Evolutionary conservation across 2,329 filamentous ascomycete genomes (phyloP), one percentile per base, ranked within the genome.

Genomic region (Daldinia sp.): DNA sequence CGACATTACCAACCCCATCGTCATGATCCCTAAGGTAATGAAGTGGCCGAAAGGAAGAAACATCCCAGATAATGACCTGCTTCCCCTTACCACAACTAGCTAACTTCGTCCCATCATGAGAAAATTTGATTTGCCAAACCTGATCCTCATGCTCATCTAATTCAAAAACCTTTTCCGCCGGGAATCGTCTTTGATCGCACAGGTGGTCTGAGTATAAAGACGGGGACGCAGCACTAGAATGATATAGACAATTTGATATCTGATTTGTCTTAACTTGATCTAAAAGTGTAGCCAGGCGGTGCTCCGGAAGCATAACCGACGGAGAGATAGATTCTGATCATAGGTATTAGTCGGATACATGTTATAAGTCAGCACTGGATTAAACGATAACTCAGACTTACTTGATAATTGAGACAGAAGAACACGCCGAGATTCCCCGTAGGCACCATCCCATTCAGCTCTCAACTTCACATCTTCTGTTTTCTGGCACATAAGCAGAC

Each of bases 241-340:
- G 95, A 76, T 94, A 98, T 35, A 94, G 79, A 75, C 95, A 99
- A 27, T 86, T 87, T 52, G 89, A 86, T 61, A 97, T 91, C 78
- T 97, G 94, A 66, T 84, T 87, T 64, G 90, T 85, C 75, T 97
- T 97, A 34, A 97, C 88, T 68, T 96, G 89, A 59, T 94, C 85
- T 53, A 99, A 81, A 13, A 99, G 81, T 30, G 88, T 85, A 1
- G 93, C 92, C 43, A 99, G 82, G 5, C 95, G 89, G 75, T 95
- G 92, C 73, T 97, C 92, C 1, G 95, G 95, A 56, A 99, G 90
- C 94, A 99, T 98, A 43, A 97, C 92, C 3, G 93, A 95, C 0
- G 95, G 94, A 1, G 95, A 97, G 75, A 99, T 96, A 58, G 88
- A 97, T 81, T 85, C 91, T 94, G 70, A 32, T n/a, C 45, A 32